Conservation (phyloP, 2,329 filamentous ascomycete species). For the Biscogniauxia mediterranea region DNA sequence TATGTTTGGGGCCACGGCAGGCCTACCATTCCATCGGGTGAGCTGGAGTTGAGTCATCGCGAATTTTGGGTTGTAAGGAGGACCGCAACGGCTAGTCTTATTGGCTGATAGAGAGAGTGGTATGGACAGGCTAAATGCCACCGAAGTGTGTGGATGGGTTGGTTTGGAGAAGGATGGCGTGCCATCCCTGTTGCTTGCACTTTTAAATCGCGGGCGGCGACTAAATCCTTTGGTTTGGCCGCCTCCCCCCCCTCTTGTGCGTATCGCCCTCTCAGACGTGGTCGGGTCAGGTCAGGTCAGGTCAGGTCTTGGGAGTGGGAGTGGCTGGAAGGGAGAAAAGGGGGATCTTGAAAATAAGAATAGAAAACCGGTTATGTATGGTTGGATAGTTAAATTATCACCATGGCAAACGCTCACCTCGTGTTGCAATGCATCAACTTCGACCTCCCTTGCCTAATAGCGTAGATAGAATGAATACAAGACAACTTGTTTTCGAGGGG, state of each 20-base stretch:
- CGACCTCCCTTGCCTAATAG: neutral
- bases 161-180: slow-evolving; percentile 18
- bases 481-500: too few relatives aligned
- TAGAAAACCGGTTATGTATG: neutral
- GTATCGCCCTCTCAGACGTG: slow-evolving; percentile 4
- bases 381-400: neutral
- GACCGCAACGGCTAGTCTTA: slow-evolving; percentile 11
- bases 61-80: slow-evolving; percentile 22
- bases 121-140: slow-evolving; percentile 20
- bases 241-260: slow-evolving; percentile 2
- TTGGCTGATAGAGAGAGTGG: slow-evolving; percentile 20
- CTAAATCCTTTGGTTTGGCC: slow-evolving; percentile 10
- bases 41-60: slow-evolving; percentile 29
- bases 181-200: slow-evolving; percentile 15
- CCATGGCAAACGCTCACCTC: neutral
- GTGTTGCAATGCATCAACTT: neutral
- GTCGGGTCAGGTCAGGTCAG: neutral
- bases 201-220: slow-evolving; percentile 14
- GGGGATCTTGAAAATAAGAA: neutral
- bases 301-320: too few relatives aligned
- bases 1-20: slow-evolving; percentile 3
- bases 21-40: slow-evolving; percentile 2
- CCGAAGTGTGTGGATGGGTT: slow-evolving; percentile 8
- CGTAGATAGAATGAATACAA: too few relatives aligned
- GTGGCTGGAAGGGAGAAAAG: neutral